These are phyloP conservation scores for Quercus phellos DNA, from an alignment of 331 rosid species.

Conservation along the genomic window DNA sequence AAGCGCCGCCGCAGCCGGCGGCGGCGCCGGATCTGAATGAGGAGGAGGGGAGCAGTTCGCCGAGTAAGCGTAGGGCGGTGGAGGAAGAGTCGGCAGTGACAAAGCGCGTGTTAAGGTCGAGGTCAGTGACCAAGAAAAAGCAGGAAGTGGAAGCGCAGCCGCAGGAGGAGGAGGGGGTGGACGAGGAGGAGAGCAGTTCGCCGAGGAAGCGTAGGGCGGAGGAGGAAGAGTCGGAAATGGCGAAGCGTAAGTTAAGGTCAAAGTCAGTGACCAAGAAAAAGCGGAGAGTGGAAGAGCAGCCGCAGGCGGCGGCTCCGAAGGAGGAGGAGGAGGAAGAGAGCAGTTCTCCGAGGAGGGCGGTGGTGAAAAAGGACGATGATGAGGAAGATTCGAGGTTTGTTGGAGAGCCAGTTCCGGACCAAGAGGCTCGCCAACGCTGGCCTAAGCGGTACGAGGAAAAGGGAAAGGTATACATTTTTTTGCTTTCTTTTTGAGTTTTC, in stretches of 20 bases:
- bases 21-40: too few species aligned
- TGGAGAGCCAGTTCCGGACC: constrained; percentile 28
- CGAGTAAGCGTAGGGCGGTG: too few species aligned
- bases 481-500: too few species aligned
- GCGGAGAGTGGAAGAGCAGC: not conserved
- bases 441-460: constrained; percentile 41
- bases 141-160: too few species aligned
- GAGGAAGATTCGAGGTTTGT: constrained; percentile 27
- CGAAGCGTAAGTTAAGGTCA: constrained; percentile 9
- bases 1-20: too few species aligned
- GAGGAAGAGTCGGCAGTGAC: too few species aligned
- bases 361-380: not conserved
- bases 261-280: not conserved
- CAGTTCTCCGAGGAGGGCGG: not conserved
- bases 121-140: too few species aligned
- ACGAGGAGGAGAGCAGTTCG: too few species aligned
- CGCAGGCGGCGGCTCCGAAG: not conserved
- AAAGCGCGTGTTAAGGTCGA: too few species aligned
- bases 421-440: constrained; percentile 57
- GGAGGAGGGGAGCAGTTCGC: too few species aligned
- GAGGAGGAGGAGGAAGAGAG: not conserved
- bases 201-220: too few species aligned
- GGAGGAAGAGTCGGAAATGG: constrained; percentile 11
- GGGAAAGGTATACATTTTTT: constrained; percentile 12
- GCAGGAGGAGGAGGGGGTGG: too few species aligned